Percentiles rank a stretch among this genome's conserved stretches.
Conservation (phyloP, 345 rosid species). For the Aquilaria malaccensis region DNA sequence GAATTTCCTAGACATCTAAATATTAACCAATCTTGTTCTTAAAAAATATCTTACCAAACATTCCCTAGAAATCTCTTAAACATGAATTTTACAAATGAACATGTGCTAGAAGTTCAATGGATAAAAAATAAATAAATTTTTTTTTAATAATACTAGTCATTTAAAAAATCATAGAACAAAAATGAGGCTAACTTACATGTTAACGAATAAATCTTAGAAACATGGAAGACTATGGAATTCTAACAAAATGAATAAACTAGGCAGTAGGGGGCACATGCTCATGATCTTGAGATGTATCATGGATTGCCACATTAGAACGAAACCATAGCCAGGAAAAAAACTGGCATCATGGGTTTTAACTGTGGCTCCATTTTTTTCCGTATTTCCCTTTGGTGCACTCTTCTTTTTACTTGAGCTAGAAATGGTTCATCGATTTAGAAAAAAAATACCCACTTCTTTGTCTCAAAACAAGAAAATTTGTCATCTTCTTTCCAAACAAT, state of each 20-base stretch:
- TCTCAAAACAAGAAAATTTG: no score
- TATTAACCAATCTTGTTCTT: no score
- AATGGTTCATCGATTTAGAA: no score
- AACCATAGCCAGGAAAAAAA: constrained; percentile 59
- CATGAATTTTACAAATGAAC: no score
- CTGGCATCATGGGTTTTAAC: constrained; percentile 58
- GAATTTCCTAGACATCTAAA: no score
- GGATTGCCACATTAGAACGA: constrained; percentile 85
- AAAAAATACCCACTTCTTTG: no score
- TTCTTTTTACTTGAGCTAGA: constrained; percentile 48
- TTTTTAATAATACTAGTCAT: constrained; percentile 2
- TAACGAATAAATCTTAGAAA: not conserved
- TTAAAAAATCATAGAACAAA: constrained; percentile 11
- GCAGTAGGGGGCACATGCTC: constrained; percentile 98
- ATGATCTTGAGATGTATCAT: constrained; percentile 86
- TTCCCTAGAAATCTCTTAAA: no score
- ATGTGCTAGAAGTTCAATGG: no score
- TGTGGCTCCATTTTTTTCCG: constrained; percentile 66
- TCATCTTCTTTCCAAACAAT: no score
- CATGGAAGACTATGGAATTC: not conserved
- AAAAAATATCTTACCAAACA: no score
- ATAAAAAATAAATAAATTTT: no score
- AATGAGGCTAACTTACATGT: constrained; percentile 19
- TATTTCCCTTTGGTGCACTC: constrained; percentile 58
- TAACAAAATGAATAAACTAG: constrained; percentile 14